phyloP scores from a whole-genome alignment of 2,329 filamentous ascomycete genomes.

The Penicillium frequentans region DNA sequence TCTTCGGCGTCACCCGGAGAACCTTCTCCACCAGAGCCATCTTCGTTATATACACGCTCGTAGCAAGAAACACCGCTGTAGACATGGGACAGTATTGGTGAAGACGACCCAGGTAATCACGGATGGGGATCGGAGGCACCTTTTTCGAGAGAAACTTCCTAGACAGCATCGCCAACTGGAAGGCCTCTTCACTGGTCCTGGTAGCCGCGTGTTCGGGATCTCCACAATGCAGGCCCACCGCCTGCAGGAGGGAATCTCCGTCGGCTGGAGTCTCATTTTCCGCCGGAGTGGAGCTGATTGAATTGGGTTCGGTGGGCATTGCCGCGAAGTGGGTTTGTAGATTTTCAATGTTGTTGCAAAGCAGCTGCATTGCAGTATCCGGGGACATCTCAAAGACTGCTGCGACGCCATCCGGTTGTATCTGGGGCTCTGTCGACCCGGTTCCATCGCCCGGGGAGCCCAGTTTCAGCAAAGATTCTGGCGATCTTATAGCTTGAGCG shows the following conservation, averaged over 20 bases:
- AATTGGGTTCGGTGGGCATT: conserved; percentile 23
- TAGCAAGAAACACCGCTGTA: conserved; percentile 87
- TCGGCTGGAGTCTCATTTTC: conserved; percentile 27
- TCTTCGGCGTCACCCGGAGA: conserved; percentile 78
- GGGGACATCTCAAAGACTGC: conserved; percentile 68
- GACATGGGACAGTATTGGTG: conserved; percentile 93
- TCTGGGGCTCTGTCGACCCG: background rate
- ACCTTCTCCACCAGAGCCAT: conserved; percentile 74
- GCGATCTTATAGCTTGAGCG: conserved; percentile 7
- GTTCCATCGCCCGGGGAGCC: conserved; percentile 8
- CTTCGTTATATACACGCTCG: conserved; percentile 82
- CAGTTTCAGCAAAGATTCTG: conserved; percentile 15
- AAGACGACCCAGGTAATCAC: conserved; percentile 81
- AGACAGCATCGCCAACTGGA: conserved; percentile 82
- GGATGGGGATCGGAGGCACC: conserved; percentile 76
- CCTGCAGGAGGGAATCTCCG: conserved; percentile 22
- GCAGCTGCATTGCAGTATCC: conserved; percentile 72
- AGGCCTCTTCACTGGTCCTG: conserved; percentile 68
- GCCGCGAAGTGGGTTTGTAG: conserved; percentile 62
- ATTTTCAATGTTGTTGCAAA: conserved; percentile 68
- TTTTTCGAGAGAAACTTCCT: conserved; percentile 92
- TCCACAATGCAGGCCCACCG: conserved; percentile 38
- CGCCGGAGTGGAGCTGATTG: conserved; percentile 49
- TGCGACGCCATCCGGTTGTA: conserved; percentile 2
- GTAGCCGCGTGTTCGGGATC: conserved; percentile 50